Evolutionary conservation across 352 stramenopile species (phyloP), one percentile per base, ranked within the genome.

Genomic region (Phytophthora brassicae): DNA sequence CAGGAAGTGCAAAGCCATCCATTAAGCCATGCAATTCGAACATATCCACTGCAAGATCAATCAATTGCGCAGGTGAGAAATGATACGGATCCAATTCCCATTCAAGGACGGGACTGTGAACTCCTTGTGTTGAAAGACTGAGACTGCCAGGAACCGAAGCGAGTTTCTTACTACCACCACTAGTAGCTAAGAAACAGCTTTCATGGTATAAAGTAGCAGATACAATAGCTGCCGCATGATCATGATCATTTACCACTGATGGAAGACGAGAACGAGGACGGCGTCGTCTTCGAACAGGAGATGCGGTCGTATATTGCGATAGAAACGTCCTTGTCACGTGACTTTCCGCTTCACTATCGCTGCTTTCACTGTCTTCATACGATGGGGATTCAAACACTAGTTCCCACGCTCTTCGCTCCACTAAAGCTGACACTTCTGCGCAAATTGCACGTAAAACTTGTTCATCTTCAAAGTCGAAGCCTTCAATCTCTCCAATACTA

Each of bases 51-150:
- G 80, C 70, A 2, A 89, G 60, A 42, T 86, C 81, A 36, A 90
- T 66, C 5, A 95, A 74, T 58, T 90, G 75, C 17, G 81, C 78
- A 12, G 75, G 73, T 14, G 81, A 74, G 50, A 75, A 75, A 48
- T 81, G 67, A 67, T 81, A 91, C 29, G 83, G 79, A 45, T 89
- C 80, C 5, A 94, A 43, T 45, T 80, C 65, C 81, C 81, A 92
- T 38, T 66, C 60, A 12, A 74, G 33, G 4, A 70, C 53, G 1
- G 59, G 63, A n/a, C 51, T 72, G 24, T 50, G 38, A 22, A 28
- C 47, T 31, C 33, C 68, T 41, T 58, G 49, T 38, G 54, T 39
- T 19, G 43, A 16, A 1, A 60, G 29, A 0, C 48, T 49, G n/a
- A 72, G 44, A 33, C 39, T 62, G 22, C 54, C 45, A 28, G 36